Evolutionary conservation across 2,329 filamentous ascomycete genomes (phyloP).

Genomic region (Lachnellula suecica): DNA sequence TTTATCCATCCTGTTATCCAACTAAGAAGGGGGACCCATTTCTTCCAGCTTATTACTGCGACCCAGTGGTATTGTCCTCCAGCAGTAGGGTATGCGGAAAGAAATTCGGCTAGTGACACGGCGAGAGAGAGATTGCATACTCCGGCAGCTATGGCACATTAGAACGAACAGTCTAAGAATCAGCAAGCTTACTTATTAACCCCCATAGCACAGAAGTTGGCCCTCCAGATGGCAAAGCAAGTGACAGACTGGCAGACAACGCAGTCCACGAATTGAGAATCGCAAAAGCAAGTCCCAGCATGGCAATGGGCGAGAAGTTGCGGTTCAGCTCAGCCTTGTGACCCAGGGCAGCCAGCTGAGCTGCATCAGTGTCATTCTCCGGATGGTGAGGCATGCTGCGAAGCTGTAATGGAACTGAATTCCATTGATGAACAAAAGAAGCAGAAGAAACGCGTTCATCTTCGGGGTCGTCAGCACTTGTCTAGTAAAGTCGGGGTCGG

Average conservation of each 20-base stretch:
- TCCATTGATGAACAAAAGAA: background rate
- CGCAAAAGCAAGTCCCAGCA: constrained; percentile 58
- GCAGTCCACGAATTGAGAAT: constrained; percentile 60
- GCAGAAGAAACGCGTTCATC: background rate
- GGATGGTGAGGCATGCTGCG: background rate
- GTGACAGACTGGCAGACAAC: constrained; percentile 40
- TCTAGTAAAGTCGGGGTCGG: background rate
- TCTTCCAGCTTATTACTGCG: constrained; percentile 51
- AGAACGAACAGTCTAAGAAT: constrained; percentile 43
- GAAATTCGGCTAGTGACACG: constrained; percentile 57
- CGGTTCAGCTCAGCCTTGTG: constrained; percentile 49
- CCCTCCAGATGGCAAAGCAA: constrained; percentile 70
- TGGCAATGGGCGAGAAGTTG: constrained; percentile 53
- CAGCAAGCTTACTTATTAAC: constrained; percentile 44
- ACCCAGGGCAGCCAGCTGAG: constrained; percentile 53
- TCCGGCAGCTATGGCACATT: constrained; percentile 54
- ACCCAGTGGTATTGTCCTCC: constrained; percentile 59
- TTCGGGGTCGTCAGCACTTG: background rate
- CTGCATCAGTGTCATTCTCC: constrained; percentile 24
- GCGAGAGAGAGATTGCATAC: constrained; percentile 51
- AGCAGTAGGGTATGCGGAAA: constrained; percentile 53
- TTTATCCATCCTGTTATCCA: constrained; percentile 49
- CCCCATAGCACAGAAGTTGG: constrained; percentile 74
- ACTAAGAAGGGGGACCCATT: constrained; percentile 40
- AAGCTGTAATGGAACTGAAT: background rate